Percentiles rank a stretch among this genome's conserved stretches.
Evolutionary conservation across 2,329 filamentous ascomycete species (phyloP).

Genomic region (Microsporum audouinii): DNA sequence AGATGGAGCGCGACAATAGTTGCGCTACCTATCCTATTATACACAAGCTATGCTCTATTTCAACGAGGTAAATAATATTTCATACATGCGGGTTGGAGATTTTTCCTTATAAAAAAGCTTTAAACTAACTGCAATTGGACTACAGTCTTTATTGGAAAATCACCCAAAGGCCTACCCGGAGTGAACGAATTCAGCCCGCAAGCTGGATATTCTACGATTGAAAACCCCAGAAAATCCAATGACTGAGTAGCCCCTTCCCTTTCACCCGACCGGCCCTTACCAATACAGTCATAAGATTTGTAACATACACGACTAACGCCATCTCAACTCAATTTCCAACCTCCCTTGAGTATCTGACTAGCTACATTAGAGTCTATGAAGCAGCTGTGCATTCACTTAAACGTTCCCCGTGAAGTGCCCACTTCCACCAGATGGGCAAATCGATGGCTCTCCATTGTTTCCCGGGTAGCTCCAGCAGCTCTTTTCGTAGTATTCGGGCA

Average conservation of each 20-base stretch:
- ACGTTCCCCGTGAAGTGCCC: not conserved
- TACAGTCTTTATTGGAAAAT: constrained; percentile 10
- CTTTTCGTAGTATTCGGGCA: not conserved
- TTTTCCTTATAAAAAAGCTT: too few relatives aligned
- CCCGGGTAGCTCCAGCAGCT: not conserved
- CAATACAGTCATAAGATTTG: not conserved
- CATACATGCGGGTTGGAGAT: not conserved
- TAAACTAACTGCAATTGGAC: not conserved
- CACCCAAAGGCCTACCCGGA: constrained; percentile 8
- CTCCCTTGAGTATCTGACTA: not conserved
- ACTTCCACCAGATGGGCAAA: too few relatives aligned
- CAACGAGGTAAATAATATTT: constrained; percentile 15
- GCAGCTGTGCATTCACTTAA: not conserved
- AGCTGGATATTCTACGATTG: not conserved
- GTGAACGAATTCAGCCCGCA: constrained; percentile 7
- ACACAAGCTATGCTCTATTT: constrained; percentile 20
- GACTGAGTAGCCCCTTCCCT: not conserved
- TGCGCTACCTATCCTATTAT: constrained; percentile 20
- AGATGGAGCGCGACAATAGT: constrained; percentile 22
- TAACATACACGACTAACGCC: not conserved
- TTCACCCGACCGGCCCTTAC: not conserved
- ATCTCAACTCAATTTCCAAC: not conserved
- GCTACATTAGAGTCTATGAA: not conserved
- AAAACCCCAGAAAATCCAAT: not conserved
- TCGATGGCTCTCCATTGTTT: not conserved